Evolutionary conservation across 768 basidiomycete species (phyloP), one percentile per base, ranked within the genome.

Genomic region (Porphyrellus cyaneotinctus): DNA sequence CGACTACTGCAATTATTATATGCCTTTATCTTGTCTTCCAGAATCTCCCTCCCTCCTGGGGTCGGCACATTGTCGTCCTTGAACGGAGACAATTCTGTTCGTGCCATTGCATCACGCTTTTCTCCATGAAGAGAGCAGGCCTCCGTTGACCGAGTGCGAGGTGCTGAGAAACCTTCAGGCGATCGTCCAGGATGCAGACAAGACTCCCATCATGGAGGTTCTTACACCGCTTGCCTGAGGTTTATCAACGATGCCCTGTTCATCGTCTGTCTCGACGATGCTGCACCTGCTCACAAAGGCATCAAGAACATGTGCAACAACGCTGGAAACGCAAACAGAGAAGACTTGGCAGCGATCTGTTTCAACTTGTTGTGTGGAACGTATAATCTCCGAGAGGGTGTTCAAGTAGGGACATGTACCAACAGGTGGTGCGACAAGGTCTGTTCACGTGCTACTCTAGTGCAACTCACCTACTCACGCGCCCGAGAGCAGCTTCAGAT

Each of bases 351-450:
- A 0, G 88, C 93, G 59, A 74, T 97, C 20, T 97, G 93, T 64
- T 80, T 78, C 50, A 97, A 95, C 70, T 95, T 95, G 71, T 73
- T 98, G 44, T 97, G 95, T 61, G 95, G 95, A 13, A 93, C 92
- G 0, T 97, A 97, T 62, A 78, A 79, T 53, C 73, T 95, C 49
- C 78, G 84, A 52, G 81, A 78, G 37, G 93, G 95, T 10, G 87
- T 95, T 42, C 95, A 98, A 69, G 82, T 93, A 6, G 95, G 95
- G 12, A 97, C 94, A 0, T 97, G 95, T 69, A 95, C 91, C 3
- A 97, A 97, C 64, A 72, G 95, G 56, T 97, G 93, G 92, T 94
- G 94, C 60, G 92, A 95, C 63, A 94, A 94, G 78, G 88, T 88
- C 45, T 6, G 0, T 37, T 22, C 2, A 15, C 14, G 11, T 32